phyloP scores from a whole-genome alignment of 805 yeast genomes.

The Sungouiella thailandica region DNA sequence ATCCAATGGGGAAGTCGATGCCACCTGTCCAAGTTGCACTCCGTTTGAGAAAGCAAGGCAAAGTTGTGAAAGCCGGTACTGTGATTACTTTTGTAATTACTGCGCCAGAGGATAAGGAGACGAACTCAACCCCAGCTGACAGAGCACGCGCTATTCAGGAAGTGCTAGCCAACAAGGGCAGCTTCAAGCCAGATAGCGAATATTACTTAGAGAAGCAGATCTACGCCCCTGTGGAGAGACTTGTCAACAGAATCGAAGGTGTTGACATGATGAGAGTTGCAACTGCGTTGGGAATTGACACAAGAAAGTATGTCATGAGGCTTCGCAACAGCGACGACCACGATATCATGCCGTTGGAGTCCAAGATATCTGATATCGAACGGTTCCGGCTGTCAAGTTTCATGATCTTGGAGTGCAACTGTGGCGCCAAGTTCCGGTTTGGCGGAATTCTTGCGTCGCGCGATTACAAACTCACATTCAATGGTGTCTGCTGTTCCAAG shows the following conservation, averaged over 20 bases:
- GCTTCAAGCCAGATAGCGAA: slow-evolving; percentile 63
- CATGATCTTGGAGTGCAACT: slow-evolving; percentile 55
- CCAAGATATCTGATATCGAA: slow-evolving; percentile 75
- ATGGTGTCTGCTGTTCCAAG: slow-evolving; percentile 65
- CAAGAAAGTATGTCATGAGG: slow-evolving; percentile 50
- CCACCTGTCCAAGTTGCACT: slow-evolving; percentile 88
- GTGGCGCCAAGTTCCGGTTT: slow-evolving; percentile 57
- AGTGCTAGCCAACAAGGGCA: slow-evolving; percentile 46
- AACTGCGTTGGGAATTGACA: slow-evolving; percentile 70
- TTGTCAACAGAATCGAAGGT: slow-evolving; percentile 82
- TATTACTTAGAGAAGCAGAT: slow-evolving; percentile 86
- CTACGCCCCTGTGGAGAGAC: slow-evolving; percentile 84
- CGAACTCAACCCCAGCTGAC: slow-evolving; percentile 50
- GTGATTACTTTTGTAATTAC: slow-evolving; percentile 86
- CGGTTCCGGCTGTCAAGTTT: slow-evolving; percentile 65
- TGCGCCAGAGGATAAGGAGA: slow-evolving; percentile 25
- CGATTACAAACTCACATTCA: slow-evolving; percentile 55
- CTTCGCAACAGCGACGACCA: slow-evolving; percentile 33
- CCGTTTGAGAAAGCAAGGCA: slow-evolving; percentile 75
- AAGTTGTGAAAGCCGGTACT: slow-evolving; percentile 80
- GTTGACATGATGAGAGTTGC: slow-evolving; percentile 78
- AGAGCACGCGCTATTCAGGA: slow-evolving; percentile 83
- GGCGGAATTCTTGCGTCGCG: slow-evolving; percentile 70
- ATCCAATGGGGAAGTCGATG: slow-evolving; percentile 75
- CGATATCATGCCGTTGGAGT: slow-evolving; percentile 68